Percentiles rank a stretch among this genome's conserved stretches.
Evolutionary conservation across 306 rosid species (phyloP).

Genomic region (Cicer pinnatifidum): DNA sequence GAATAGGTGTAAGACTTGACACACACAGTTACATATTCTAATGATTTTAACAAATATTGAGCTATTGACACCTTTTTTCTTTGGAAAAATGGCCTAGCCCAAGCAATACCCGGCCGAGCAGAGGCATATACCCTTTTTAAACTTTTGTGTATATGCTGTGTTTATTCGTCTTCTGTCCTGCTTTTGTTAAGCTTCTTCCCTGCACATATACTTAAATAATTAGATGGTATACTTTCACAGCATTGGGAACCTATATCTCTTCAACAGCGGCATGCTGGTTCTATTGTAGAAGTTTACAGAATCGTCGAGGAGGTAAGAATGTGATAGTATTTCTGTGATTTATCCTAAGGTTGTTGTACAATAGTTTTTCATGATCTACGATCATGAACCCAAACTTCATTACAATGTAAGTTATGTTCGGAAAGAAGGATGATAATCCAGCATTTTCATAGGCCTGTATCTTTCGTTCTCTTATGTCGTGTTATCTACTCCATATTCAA

Average conservation of each 20-base stretch:
- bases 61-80: not conserved
- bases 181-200: conserved; percentile 28
- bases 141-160: not conserved
- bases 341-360: conserved; percentile 26
- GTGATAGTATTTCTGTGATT: conserved; percentile 21
- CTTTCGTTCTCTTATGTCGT: conserved; percentile 13
- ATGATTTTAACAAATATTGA: not conserved
- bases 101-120: not conserved
- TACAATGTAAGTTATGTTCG: conserved; percentile 11
- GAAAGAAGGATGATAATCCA: conserved; percentile 10
- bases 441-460: conserved; percentile 14
- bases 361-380: conserved; percentile 29
- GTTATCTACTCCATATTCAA: conserved; percentile 16
- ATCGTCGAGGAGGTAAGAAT: conserved; percentile 92
- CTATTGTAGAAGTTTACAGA: conserved; percentile 96
- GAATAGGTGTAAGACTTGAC: not conserved
- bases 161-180: conserved; percentile 28
- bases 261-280: conserved; percentile 93
- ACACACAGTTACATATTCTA: not conserved
- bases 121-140: not conserved
- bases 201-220: conserved; percentile 32
- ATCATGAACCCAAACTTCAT: conserved; percentile 18
- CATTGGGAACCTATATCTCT: conserved; percentile 91
- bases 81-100: not conserved
- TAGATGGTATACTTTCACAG: conserved; percentile 55